phyloP scores from a whole-genome alignment of 1,284 basidiomycete genomes.

The Lignosus rhinocerotis region DNA sequence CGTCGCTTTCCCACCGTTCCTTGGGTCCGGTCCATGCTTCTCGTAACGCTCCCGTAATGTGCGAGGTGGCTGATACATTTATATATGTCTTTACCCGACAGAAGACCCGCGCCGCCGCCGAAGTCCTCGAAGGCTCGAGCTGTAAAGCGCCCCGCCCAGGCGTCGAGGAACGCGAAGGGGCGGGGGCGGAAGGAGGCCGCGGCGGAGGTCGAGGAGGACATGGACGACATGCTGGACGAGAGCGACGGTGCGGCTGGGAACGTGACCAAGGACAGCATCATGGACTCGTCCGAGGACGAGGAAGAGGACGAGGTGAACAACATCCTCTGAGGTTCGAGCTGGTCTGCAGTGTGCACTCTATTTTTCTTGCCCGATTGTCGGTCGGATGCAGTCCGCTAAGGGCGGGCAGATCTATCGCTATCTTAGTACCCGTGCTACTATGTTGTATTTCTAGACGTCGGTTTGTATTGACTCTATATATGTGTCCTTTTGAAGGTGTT shows the following conservation, averaged over 20 bases:
- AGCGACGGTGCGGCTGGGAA: slow-evolving; percentile 6
- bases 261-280: slow-evolving; percentile 29
- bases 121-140: no score
- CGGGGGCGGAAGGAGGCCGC: neutral
- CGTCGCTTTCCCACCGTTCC: slow-evolving; percentile 7
- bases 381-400: neutral
- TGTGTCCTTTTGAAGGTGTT: no score
- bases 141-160: neutral
- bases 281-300: slow-evolving; percentile 31
- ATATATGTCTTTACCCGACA: no score
- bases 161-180: neutral
- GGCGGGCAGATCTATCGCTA: slow-evolving; percentile 5
- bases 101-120: no score
- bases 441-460: slow-evolving; percentile 14
- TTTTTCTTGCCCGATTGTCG: neutral
- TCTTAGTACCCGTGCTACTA: slow-evolving; percentile 10
- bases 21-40: no score
- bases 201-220: slow-evolving; percentile 22
- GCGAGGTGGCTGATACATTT: no score
- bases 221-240: slow-evolving; percentile 18
- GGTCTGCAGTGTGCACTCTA: neutral
- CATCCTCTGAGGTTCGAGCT: slow-evolving; percentile 14
- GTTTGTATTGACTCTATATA: no score
- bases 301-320: slow-evolving; percentile 33
- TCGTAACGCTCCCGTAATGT: no score